Evolutionary conservation across 139 green algal species (phyloP).

Genomic region (Desmodesmus armatus): DNA sequence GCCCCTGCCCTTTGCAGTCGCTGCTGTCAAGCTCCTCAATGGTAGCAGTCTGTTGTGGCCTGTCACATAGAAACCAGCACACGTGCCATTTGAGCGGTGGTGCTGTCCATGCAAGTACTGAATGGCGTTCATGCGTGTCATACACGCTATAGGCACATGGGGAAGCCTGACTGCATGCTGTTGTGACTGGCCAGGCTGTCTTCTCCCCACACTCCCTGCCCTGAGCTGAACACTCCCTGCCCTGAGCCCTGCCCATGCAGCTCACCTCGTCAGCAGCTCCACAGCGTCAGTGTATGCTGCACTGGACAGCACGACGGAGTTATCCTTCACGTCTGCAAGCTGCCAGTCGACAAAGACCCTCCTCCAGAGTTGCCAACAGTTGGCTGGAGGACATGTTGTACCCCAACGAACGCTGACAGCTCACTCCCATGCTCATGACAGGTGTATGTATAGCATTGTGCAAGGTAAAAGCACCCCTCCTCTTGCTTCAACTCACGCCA

Average conservation of each 20-base stretch:
- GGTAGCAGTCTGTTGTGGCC: neutral
- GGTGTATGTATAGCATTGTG: too few species aligned
- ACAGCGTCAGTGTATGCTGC: constrained; percentile 8
- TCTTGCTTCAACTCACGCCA: too few species aligned
- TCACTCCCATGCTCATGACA: too few species aligned
- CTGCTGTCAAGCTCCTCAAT: constrained; percentile 27
- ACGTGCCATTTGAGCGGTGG: neutral
- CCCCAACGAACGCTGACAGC: too few species aligned
- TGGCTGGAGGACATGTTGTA: too few species aligned
- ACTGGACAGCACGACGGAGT: constrained; percentile 26
- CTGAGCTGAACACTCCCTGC: too few species aligned
- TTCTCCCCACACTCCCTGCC: too few species aligned
- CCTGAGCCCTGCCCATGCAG: neutral
- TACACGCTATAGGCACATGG: neutral
- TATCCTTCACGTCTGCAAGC: constrained; percentile 20
- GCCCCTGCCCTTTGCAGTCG: too few species aligned
- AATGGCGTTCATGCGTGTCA: neutral
- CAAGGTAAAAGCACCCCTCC: too few species aligned
- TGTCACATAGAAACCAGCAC: neutral
- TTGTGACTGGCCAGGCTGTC: neutral
- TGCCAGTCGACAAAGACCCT: constrained; percentile 21
- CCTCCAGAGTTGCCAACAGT: too few species aligned
- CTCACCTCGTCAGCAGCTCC: neutral
- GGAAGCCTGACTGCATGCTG: neutral
- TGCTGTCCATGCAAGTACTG: neutral